Percentiles rank a stretch among this genome's conserved stretches.
These are phyloP conservation scores for Mucor lusitanicus DNA, from an alignment of 371 early-diverging fungal species.

Conservation along the genomic window DNA sequence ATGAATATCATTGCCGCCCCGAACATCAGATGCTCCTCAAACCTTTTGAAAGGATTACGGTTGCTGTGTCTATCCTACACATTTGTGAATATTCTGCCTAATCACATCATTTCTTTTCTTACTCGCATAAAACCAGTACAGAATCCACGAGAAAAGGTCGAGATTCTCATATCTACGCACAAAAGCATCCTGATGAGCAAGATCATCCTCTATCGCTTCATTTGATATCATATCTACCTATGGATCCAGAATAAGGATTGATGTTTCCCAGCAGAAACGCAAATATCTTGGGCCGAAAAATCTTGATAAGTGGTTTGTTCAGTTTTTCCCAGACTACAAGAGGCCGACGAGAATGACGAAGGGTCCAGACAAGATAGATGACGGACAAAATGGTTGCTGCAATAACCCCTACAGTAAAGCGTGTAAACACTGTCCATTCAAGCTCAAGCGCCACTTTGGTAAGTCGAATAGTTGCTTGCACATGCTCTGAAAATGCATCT, in stretches of 20 bases:
- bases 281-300: slow-evolving; percentile 47
- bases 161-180: slow-evolving; percentile 44
- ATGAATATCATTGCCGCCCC: not conserved
- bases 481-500: slow-evolving; percentile 38
- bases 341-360: slow-evolving; percentile 44
- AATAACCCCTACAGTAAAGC: slow-evolving; percentile 44
- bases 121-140: slow-evolving; percentile 57
- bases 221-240: slow-evolving; percentile 28
- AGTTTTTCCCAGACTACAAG: slow-evolving; percentile 48
- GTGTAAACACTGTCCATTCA: slow-evolving; percentile 54
- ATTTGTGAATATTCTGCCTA: not conserved
- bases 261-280: slow-evolving; percentile 32
- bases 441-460: slow-evolving; percentile 40
- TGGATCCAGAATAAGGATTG: slow-evolving; percentile 46
- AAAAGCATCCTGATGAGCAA: not conserved
- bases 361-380: slow-evolving; percentile 39
- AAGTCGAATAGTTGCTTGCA: slow-evolving; percentile 36
- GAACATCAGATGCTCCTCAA: not conserved
- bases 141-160: slow-evolving; percentile 49
- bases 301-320: slow-evolving; percentile 45
- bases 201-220: not conserved
- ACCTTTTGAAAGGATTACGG: slow-evolving; percentile 35
- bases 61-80: slow-evolving; percentile 30
- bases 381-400: slow-evolving; percentile 35
- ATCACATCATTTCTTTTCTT: slow-evolving; percentile 7